These are phyloP conservation scores for Pholiota microspora DNA, from an alignment of 768 basidiomycete genomes.

Conservation along the genomic window DNA sequence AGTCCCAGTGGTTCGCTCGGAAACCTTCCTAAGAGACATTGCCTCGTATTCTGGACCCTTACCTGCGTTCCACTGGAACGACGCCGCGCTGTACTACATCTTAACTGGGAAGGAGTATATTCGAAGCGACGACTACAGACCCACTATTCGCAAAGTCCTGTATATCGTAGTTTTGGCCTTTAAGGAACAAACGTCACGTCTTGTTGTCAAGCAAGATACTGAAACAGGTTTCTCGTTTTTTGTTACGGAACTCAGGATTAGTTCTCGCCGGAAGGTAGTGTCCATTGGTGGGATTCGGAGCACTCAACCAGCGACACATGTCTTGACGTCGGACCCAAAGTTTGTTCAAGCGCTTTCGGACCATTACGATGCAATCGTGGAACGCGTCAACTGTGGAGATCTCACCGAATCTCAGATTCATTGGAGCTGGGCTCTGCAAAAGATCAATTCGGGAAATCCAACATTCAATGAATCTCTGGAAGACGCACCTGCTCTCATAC, in stretches of 20 bases:
- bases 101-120: background rate
- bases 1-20: background rate
- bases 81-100: slow-evolving; percentile 9
- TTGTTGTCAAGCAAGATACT: background rate
- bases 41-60: slow-evolving; percentile 10
- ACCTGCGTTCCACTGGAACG: slow-evolving; percentile 1
- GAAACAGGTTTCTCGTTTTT: slow-evolving; percentile 2
- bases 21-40: slow-evolving; percentile 7
- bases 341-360: slow-evolving; percentile 5
- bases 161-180: slow-evolving; percentile 9
- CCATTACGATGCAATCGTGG: slow-evolving; percentile 5
- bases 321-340: slow-evolving; percentile 4
- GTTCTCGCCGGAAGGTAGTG: background rate
- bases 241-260: background rate
- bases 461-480: background rate
- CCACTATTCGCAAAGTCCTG: slow-evolving; percentile 2
- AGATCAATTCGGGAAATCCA: background rate
- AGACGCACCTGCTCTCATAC: background rate
- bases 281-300: background rate
- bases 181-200: slow-evolving; percentile 12
- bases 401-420: background rate
- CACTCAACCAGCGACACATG: slow-evolving; percentile 5
- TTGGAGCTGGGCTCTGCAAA: background rate
- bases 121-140: background rate
- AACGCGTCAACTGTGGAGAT: background rate